Base-by-base conservation (phyloP, 371 early-diverging fungal species). In the Rhizopus delemar region DNA sequence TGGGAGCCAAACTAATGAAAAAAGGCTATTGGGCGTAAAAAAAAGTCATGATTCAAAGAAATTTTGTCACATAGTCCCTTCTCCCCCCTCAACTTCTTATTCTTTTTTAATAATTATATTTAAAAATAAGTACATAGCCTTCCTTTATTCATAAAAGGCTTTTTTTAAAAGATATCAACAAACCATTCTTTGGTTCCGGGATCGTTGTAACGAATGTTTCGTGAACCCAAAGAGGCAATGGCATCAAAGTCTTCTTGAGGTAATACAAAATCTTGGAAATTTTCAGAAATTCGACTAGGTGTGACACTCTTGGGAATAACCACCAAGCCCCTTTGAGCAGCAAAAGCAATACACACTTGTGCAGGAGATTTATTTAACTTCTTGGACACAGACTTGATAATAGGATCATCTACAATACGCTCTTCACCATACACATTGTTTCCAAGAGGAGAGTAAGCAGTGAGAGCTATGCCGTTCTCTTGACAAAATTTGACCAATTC, bases 271-370 rank as follows among this genome's bases (percentile, higher is more conserved):
- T 77, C 82, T 56, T 86, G 63, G 51, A 82, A 82, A 65, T 87
- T 87, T 41, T 78, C 80, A 6, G 46, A 48, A 53, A 84, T 75
- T 55, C 90, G 78, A 9, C 65, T 65, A 5, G 78, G 74, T 32
- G 72, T 80, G 28, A 77, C 75, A 38, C 74, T 71, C 71, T 86
- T 86, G 56, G 86, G 86, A 45, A 86, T 81, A 5, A 82, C 86
- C n/a, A 66, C 56, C 11, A 74, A 67, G 33, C 86, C 85, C 46
- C 89, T 84, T 62, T 89, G 82, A 31, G 88, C 72, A 38, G 80
- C 84, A 87, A 93, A 96, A n/a, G 87, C 81, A 49, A 96, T 74
- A 28, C 88, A 74, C 28, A 92, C 83, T 66, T 94, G 93, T 12
- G 93, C 90, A 7, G 89, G 80, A 1, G 91, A 80, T 62, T 86